These are phyloP conservation scores for Fusarium nodosum DNA, from an alignment of 2,329 filamentous ascomycete species.

Conservation along the genomic window DNA sequence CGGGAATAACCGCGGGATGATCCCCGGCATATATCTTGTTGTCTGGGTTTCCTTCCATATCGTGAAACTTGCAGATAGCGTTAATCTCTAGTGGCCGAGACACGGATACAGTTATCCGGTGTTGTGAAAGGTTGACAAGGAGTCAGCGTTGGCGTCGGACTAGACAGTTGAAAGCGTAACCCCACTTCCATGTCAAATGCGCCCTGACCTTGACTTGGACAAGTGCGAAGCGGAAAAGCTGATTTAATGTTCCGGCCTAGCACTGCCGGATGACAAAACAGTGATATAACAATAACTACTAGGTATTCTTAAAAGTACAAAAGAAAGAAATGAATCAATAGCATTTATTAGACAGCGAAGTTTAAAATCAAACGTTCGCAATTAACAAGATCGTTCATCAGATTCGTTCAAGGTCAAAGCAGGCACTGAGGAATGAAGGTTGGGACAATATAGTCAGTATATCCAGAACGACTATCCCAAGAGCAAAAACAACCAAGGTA, in stretches of 20 bases:
- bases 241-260: background rate
- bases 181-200: constrained; percentile 2
- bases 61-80: background rate
- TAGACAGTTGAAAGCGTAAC: background rate
- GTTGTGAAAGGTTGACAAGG: constrained; percentile 9
- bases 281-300: too few species aligned
- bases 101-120: constrained; percentile 15
- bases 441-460: background rate
- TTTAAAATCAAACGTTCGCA: too few species aligned
- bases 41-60: background rate
- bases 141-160: constrained; percentile 5
- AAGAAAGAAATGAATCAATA: too few species aligned
- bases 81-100: background rate
- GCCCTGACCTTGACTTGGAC: background rate
- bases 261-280: too few species aligned
- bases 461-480: background rate
- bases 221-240: background rate
- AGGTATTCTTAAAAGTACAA: too few species aligned
- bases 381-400: background rate
- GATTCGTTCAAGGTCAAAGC: background rate
- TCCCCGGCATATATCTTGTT: background rate
- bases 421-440: background rate
- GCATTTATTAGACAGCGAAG: too few species aligned
- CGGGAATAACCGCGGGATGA: background rate
- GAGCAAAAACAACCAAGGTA: background rate